Evolutionary conservation across 2,329 filamentous ascomycete genomes (phyloP), one percentile per base, ranked within the genome.

Genomic region (Ophiostoma pallidulum): DNA sequence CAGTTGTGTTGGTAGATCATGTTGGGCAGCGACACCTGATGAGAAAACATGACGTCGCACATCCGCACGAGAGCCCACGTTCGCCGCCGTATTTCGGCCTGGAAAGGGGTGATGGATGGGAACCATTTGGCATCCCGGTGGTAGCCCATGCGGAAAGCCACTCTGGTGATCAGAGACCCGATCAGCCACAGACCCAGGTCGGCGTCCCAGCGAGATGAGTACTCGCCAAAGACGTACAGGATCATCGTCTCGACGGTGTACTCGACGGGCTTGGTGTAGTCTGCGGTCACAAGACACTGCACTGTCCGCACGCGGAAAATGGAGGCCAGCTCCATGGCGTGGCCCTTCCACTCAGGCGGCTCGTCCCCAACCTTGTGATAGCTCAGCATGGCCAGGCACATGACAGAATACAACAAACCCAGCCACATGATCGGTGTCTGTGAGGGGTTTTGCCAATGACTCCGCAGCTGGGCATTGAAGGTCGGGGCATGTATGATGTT

Each of bases 401-500:
- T 74, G 63, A 91, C 79, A 0, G 84, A 77, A 62, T 86, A 91
- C 12, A 89, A 73, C 51, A 90, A 64, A 1, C 84, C 86, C 13
- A 92, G 66, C 85, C 86, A 92, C 67, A 87, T 84, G 49, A 88
- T 70, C 1, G 81, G 76, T 4, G 84, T 82, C 55, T 84, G 83
- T 13, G 75, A 75, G 0, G 86, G 85, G 57, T 83, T 79, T 57
- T 81, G 68, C 85, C 85, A 91, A 59, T 82, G 77, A 8, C 62
- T 64, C 24, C 71, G 70, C 5, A 86, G 70, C 62, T 86, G 77
- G 58, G 83, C 78, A 59, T 91, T 81, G 58, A 96, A 96, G 0
- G 87, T 90, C 10, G 89, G 90, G 0, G 82, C 82, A 59, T 94
- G 87, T 43, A 92, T 77, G 54, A 92, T 80, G 60, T 79, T 82